phyloP scores from a whole-genome alignment of 352 stramenopile species.

The Phytophthora sojae region DNA sequence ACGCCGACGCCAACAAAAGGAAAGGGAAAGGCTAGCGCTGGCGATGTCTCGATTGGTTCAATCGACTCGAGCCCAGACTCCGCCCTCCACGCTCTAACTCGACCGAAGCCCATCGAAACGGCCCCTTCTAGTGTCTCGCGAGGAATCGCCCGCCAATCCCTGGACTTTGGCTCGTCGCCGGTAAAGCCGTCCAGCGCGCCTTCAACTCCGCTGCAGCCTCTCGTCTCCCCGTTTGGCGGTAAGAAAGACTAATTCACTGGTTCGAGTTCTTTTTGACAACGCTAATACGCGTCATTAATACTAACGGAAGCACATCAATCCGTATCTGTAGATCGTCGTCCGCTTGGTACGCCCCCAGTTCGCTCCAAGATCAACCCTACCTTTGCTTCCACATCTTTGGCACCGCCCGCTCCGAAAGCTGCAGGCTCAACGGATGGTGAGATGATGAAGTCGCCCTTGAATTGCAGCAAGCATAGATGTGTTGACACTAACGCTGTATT shows the following conservation, averaged over 20 bases:
- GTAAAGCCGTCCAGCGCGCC: slow-evolving; percentile 29
- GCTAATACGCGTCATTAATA: slow-evolving; percentile 22
- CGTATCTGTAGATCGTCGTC: slow-evolving; percentile 42
- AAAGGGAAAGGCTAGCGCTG: slow-evolving; percentile 22
- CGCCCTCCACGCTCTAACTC: slow-evolving; percentile 40
- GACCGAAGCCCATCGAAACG: slow-evolving; percentile 44
- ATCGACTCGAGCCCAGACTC: slow-evolving; percentile 61
- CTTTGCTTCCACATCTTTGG: slow-evolving; percentile 45
- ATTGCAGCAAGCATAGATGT: neutral
- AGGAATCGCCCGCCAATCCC: slow-evolving; percentile 49
- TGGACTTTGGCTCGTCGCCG: slow-evolving; percentile 58
- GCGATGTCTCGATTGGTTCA: slow-evolving; percentile 44
- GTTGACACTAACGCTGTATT: slow-evolving; percentile 9
- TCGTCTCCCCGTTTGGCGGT: slow-evolving; percentile 51
- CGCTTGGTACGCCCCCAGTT: slow-evolving; percentile 50
- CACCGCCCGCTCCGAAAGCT: slow-evolving; percentile 25
- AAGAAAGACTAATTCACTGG: slow-evolving; percentile 44
- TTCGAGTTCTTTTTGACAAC: slow-evolving; percentile 26
- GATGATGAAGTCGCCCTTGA: slow-evolving; percentile 3
- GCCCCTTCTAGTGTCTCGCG: slow-evolving; percentile 13
- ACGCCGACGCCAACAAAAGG: slow-evolving; percentile 24
- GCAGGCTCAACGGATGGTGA: slow-evolving; percentile 52
- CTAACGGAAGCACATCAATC: slow-evolving; percentile 39
- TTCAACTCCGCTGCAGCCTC: slow-evolving; percentile 35
- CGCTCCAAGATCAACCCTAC: slow-evolving; percentile 63